Evolutionary conservation across 768 basidiomycete genomes (phyloP).

Genomic region (Strobilomyces dryophilus): DNA sequence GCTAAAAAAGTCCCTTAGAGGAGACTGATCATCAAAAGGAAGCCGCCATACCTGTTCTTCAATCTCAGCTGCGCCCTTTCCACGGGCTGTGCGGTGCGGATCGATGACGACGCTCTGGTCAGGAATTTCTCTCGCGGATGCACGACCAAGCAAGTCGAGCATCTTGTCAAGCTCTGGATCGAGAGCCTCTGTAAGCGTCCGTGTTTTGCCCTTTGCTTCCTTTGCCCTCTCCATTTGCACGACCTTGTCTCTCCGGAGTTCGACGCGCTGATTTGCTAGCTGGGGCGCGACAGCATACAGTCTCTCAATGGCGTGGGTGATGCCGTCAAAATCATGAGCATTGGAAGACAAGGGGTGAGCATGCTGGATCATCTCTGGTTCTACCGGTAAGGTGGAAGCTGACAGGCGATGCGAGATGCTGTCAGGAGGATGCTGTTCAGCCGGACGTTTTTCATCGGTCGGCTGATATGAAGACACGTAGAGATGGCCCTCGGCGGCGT

Average conservation of each 20-base stretch:
- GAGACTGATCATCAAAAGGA: neutral
- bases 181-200: constrained; percentile 31
- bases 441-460: constrained; percentile 7
- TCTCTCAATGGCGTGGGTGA: constrained; percentile 86
- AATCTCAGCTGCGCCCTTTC: constrained; percentile 50
- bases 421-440: constrained; percentile 19
- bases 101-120: constrained; percentile 71
- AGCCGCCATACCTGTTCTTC: constrained; percentile 51
- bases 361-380: neutral
- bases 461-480: constrained; percentile 4
- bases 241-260: constrained; percentile 68
- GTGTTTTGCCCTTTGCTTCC: constrained; percentile 49
- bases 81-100: constrained; percentile 55
- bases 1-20: constrained; percentile 36
- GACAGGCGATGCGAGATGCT: constrained; percentile 12
- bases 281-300: constrained; percentile 85
- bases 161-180: constrained; percentile 63
- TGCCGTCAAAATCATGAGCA: constrained; percentile 77
- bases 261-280: constrained; percentile 89
- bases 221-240: constrained; percentile 70
- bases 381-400: neutral
- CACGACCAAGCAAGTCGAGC: constrained; percentile 65
- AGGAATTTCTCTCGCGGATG: constrained; percentile 59
- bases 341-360: constrained; percentile 19
- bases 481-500: constrained; percentile 10